These are phyloP conservation scores for Ustilago curta DNA, from an alignment of 1,284 basidiomycete species.

Conservation along the genomic window DNA sequence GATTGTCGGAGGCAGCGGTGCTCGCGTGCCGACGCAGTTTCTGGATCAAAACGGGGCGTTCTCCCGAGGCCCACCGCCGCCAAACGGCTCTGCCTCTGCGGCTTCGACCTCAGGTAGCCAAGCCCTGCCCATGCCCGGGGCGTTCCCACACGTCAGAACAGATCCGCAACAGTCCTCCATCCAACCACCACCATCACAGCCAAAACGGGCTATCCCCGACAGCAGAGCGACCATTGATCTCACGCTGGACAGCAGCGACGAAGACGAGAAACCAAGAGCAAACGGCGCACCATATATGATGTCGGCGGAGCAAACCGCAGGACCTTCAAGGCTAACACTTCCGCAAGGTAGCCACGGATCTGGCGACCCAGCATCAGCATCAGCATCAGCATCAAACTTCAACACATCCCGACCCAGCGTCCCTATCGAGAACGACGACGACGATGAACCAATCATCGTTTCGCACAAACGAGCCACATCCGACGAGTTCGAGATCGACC, in stretches of 20 bases:
- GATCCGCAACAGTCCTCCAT: not conserved
- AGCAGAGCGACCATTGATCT: constrained; percentile 34
- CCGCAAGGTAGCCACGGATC: constrained; percentile 10
- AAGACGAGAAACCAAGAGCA: constrained; percentile 23
- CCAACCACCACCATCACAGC: not conserved
- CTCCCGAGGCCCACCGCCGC: constrained; percentile 8
- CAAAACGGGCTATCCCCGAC: too few species aligned
- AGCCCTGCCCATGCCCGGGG: constrained; percentile 12
- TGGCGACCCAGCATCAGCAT: not conserved
- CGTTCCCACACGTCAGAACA: constrained; percentile 1
- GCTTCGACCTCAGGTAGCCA: not conserved
- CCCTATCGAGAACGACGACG: constrained; percentile 42
- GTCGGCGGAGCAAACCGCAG: not conserved
- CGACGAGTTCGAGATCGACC: constrained; percentile 45
- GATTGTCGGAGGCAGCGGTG: constrained; percentile 58
- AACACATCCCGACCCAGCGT: not conserved
- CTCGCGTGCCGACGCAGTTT: constrained; percentile 58
- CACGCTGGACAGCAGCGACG: constrained; percentile 43
- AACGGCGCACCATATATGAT: not conserved
- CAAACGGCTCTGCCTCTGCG: not conserved
- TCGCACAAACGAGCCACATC: constrained; percentile 28
- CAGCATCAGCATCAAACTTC: not conserved
- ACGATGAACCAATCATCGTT: constrained; percentile 58
- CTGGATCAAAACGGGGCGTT: constrained; percentile 50
- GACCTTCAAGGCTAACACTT: constrained; percentile 1